Base-by-base conservation (phyloP, 2,329 filamentous ascomycete species). In the Dothideomycetes sp. region DNA sequence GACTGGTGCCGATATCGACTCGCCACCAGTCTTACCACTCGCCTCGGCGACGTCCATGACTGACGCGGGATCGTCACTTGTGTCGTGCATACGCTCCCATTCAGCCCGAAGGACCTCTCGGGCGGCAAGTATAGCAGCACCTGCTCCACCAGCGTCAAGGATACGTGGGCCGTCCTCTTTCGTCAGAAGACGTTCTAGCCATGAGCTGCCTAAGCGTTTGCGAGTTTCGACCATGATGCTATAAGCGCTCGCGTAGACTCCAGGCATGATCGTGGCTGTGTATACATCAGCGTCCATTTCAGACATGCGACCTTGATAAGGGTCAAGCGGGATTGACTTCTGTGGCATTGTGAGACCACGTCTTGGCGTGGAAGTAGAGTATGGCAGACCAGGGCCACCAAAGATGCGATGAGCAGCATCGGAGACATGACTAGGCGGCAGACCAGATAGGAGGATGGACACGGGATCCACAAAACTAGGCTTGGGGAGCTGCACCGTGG, bases 91-190 rank as follows among this genome's bases (percentile, higher is more conserved):
- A 1, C 80, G 56, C 38, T 83, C 77, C 80, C 84, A 94, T 56
- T 96, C 88, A 0, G 88, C 81, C 45, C 78, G 70, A 11, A 93
- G 51, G 8, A 96, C 69, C 48, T 89, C 79, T 39, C 84, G 69
- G 77, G 84, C 89, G 4, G 84, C 85, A 4, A 83, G 61, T 24
- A 86, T 61, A 8, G 76, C 83, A 12, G 80, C 83, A 10, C 84
- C 85, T 14, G 76, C 84, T 16, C 75, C 75, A 5, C 84, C 84
- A 4, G 78, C 79, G 55, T 93, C 84, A 4, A 93, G 66, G 5
- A 91, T 69, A 19, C 76, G 72, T 14, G 81, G 69, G 4, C 73
- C 71, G n/a, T 67, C 72, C 43, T 71, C 66, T 49, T 75, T 73
- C 17, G 65, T 62, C 12, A 85, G 63, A 32, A 84, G 65, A 3